phyloP scores from a whole-genome alignment of 73 alveolate genomes.

The Paramecium tetraurelia region DNA sequence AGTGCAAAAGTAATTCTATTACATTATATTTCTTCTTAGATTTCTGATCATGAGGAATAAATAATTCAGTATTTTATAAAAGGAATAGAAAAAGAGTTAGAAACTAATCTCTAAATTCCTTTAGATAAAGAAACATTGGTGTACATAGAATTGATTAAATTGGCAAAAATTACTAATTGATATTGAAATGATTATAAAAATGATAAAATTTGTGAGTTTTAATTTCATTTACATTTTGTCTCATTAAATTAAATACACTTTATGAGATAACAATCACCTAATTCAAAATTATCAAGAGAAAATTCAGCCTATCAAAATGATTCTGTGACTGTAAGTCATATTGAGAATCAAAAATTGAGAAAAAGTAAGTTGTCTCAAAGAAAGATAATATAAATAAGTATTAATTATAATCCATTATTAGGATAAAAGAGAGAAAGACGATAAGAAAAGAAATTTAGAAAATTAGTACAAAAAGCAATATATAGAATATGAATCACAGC shows the following conservation, averaged over 20 bases:
- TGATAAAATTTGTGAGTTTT: neutral
- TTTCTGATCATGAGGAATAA: neutral
- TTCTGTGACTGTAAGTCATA: neutral
- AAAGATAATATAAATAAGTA: constrained; percentile 1
- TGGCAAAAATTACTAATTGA: constrained; percentile 12
- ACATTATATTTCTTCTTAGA: neutral
- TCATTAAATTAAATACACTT: neutral
- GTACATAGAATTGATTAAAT: constrained; percentile 25
- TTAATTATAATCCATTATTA: neutral
- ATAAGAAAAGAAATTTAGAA: constrained; percentile 3
- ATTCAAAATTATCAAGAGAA: neutral
- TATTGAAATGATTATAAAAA: neutral
- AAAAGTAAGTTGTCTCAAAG: neutral
- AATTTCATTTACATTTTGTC: neutral
- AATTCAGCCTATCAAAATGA: neutral
- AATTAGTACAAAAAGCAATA: neutral
- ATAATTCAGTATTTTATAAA: neutral
- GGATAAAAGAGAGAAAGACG: constrained; percentile 9
- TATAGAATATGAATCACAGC: neutral
- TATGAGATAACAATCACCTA: neutral
- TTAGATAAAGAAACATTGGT: neutral
- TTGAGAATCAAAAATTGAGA: neutral
- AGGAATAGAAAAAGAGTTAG: constrained; percentile 3
- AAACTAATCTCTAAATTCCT: neutral
- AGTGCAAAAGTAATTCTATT: neutral